Evolutionary conservation across 164 flowering plant species (phyloP), one percentile per base, ranked within the genome.

Genomic region (Magnolia sinica): DNA sequence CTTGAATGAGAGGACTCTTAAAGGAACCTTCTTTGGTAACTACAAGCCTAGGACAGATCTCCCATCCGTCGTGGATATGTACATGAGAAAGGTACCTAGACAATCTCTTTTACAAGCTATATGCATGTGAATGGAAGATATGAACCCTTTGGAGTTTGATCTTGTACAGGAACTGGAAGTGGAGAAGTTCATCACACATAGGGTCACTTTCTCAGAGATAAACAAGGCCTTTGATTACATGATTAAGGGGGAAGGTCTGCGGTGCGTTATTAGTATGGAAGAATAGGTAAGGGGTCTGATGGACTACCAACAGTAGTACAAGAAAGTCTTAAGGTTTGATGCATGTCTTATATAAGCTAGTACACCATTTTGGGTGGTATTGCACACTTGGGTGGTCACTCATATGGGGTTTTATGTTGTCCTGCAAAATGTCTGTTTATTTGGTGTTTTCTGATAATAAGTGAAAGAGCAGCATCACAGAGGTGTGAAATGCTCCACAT

Each of bases 171-270:
- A 74, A 50, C 50, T 75, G 8, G 81, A 82, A 65, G 11, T 82
- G 76, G 84, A 82, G 51, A 82, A 82, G 59, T 82, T 82, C 76
- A 76, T 82, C 68, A 82, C 84, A n/a, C 84, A 79, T 77, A 16
- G 27, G 22, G 51, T 82, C 19, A 23, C 82, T n/a, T 82, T 80
- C 78, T 23, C 85, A 2, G 81, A 82, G 51, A 82, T 82, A 59
- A 82, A 82, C 76, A 82, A 77, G 79, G 86, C 87, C 19, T 85
- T 85, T 51, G 84, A 85, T n/a, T 78, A 73, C 75, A 85, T 85
- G 87, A 20, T 80, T 13, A 63, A 69, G 4, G 85, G 85, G 9
- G 77, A 77, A 16, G 64, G 85, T 50, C 72, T 85, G 7, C 78
- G 87, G 14, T 85, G 87, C 86, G 77, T 85, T 45, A 85, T 85